phyloP scores from a whole-genome alignment of 805 yeast species.

The Myxozyma monticola region DNA sequence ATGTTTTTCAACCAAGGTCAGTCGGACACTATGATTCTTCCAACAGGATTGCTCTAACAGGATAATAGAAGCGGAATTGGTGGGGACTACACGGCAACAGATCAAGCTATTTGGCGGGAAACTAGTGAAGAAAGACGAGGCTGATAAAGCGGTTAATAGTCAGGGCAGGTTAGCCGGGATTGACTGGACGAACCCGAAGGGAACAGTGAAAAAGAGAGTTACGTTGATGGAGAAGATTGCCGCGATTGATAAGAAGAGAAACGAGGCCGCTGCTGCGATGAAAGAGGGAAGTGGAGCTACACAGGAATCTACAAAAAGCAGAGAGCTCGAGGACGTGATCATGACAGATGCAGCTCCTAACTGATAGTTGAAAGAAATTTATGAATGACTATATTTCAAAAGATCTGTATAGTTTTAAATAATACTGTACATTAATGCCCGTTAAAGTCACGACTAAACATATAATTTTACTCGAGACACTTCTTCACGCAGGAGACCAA shows the following conservation, averaged over 20 bases:
- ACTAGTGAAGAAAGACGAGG: slow-evolving; percentile 12
- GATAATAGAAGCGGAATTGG: slow-evolving; percentile 11
- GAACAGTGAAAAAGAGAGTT: slow-evolving; percentile 1
- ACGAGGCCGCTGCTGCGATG: not conserved
- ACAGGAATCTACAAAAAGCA: not conserved
- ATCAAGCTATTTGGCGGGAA: slow-evolving; percentile 18
- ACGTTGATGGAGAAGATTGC: slow-evolving; percentile 20
- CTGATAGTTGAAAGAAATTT: too few relatives aligned
- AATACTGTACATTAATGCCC: not conserved
- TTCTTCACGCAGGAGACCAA: slow-evolving; percentile 22
- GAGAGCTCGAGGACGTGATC: too few relatives aligned
- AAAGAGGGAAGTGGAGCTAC: not conserved
- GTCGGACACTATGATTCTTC: not conserved
- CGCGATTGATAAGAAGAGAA: slow-evolving; percentile 7
- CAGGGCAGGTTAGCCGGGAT: slow-evolving; percentile 13
- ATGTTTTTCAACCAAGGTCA: slow-evolving; percentile 26
- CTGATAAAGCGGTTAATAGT: not conserved
- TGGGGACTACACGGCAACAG: slow-evolving; percentile 22
- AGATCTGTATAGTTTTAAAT: not conserved
- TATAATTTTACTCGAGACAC: slow-evolving; percentile 15
- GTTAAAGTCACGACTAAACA: too few relatives aligned
- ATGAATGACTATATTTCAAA: not conserved
- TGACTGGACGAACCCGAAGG: slow-evolving; percentile 17
- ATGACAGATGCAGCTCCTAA: too few relatives aligned
- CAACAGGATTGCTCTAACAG: not conserved